A percentile compares a stretch with the other conserved stretches of the same genome.
Evolutionary conservation across 2,329 filamentous ascomycete species (phyloP).

Genomic region (Exophiala sp.): DNA sequence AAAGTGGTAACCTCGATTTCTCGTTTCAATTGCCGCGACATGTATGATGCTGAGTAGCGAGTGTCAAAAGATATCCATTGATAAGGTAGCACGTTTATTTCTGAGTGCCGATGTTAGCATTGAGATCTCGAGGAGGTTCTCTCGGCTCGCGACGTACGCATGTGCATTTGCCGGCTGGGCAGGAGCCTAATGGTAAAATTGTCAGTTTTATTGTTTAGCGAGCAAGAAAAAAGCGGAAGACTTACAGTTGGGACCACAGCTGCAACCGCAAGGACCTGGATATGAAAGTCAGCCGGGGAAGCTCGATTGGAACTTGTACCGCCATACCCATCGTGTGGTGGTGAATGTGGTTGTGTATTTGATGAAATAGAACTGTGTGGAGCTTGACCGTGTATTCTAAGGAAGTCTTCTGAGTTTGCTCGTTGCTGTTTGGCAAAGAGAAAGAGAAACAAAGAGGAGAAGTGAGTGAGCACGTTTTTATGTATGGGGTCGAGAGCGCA

Average conservation of each 20-base stretch:
- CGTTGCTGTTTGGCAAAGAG: slow-evolving; percentile 19
- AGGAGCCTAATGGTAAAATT: slow-evolving; percentile 8
- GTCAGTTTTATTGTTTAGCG: slow-evolving; percentile 30
- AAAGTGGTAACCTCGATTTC: background rate
- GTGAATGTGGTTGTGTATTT: slow-evolving; percentile 10
- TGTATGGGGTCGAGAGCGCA: background rate
- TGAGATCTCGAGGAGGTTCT: background rate
- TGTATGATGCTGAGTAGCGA: background rate
- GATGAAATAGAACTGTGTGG: slow-evolving; percentile 3
- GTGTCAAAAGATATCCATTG: slow-evolving; percentile 1
- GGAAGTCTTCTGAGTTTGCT: slow-evolving; percentile 15
- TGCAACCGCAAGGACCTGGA: slow-evolving; percentile 26
- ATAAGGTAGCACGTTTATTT: slow-evolving; percentile 13
- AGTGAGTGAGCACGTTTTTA: slow-evolving; percentile 21
- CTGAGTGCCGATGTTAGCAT: slow-evolving; percentile 5
- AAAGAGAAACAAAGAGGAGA: background rate
- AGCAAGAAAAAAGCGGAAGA: slow-evolving; percentile 46
- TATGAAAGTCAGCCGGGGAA: slow-evolving; percentile 12
- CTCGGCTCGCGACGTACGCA: slow-evolving; percentile 19
- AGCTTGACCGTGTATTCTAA: slow-evolving; percentile 1
- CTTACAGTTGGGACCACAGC: slow-evolving; percentile 32
- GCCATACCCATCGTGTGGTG: slow-evolving; percentile 21
- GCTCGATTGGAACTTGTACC: background rate
- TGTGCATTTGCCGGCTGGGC: slow-evolving; percentile 27
- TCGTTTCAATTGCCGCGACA: background rate